Evolutionary conservation across 148 eudicot species (phyloP).

Genomic region (Vaccinium myrtillus): DNA sequence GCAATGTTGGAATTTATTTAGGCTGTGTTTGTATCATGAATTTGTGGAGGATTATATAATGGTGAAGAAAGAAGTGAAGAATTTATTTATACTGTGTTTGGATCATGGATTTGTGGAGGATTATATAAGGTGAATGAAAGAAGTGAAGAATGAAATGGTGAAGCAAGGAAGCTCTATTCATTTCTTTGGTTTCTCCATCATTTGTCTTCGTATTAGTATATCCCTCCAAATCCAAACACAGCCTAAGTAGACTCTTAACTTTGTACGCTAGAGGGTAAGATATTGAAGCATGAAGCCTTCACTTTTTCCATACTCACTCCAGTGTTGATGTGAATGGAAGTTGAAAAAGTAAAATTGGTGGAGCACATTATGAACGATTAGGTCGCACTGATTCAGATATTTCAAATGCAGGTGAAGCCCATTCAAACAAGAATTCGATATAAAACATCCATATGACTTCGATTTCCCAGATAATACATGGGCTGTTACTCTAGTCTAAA

Average conservation of each 20-base stretch:
- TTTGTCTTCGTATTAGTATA: background rate
- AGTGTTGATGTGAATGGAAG: background rate
- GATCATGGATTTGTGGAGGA: background rate
- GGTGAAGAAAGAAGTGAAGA: background rate
- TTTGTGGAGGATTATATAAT: background rate
- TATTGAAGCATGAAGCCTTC: slow-evolving; percentile 11
- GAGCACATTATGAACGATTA: background rate
- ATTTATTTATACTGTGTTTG: background rate
- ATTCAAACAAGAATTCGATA: background rate
- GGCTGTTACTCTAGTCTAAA: slow-evolving; percentile 2
- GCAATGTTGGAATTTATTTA: background rate
- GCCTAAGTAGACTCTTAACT: background rate
- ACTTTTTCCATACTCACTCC: background rate
- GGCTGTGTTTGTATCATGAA: background rate
- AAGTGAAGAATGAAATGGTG: background rate
- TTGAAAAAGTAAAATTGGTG: background rate
- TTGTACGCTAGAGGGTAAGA: background rate
- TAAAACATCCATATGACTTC: background rate
- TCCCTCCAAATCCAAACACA: background rate
- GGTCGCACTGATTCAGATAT: background rate
- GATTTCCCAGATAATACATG: background rate
- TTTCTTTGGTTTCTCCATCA: background rate
- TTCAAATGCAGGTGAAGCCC: slow-evolving; percentile 1
- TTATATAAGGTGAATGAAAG: background rate
- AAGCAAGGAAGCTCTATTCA: background rate